A percentile compares a stretch with the other conserved stretches of the same genome.
Conservation (phyloP, 1,284 basidiomycete genomes). For the Uromyces viciae-fabae region DNA sequence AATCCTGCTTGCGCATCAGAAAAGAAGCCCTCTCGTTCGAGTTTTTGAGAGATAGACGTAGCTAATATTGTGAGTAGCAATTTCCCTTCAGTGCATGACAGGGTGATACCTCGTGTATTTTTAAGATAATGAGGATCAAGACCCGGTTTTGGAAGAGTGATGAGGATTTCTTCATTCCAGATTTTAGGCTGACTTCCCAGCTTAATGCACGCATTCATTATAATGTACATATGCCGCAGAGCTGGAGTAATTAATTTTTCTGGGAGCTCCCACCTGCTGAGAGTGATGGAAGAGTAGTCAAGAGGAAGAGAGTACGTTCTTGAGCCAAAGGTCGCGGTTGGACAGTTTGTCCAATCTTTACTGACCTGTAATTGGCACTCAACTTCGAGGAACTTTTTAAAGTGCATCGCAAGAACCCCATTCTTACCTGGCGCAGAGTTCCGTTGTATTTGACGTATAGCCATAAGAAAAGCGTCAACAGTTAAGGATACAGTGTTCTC, state of each 20-base stretch:
- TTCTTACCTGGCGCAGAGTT: slow-evolving; percentile 9
- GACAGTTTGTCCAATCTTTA: background rate
- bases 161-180: slow-evolving; percentile 11
- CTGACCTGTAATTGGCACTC: slow-evolving; percentile 6
- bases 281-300: background rate
- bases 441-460: background rate
- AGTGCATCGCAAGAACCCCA: background rate
- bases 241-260: background rate
- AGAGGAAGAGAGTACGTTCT: background rate
- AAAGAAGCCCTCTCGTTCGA: background rate
- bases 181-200: background rate
- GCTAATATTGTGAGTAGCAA: background rate
- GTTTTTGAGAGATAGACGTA: background rate
- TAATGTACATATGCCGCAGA: background rate
- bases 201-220: background rate
- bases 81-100: slow-evolving; percentile 13
- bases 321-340: background rate
- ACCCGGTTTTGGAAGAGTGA: slow-evolving; percentile 1
- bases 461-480: background rate
- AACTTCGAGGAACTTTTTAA: slow-evolving; percentile 13
- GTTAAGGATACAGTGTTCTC: background rate
- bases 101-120: slow-evolving; percentile 17
- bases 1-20: slow-evolving; percentile 11
- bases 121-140: background rate
- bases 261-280: background rate